These are phyloP conservation scores for Nakazawaea siamensis DNA, from an alignment of 805 yeast genomes.

Conservation along the genomic window DNA sequence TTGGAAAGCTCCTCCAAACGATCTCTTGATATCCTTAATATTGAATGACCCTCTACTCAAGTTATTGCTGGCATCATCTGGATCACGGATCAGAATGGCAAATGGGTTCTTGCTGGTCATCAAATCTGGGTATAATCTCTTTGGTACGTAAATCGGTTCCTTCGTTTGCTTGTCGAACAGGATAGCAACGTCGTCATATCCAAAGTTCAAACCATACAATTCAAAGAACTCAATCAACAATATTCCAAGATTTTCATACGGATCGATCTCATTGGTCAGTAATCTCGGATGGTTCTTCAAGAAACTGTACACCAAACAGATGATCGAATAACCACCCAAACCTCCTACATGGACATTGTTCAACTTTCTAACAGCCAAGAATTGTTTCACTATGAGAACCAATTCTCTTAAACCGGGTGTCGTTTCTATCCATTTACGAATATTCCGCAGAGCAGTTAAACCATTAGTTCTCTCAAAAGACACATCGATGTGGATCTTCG, in stretches of 20 bases:
- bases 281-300: constrained; percentile 73
- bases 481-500: constrained; percentile 74
- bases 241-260: constrained; percentile 75
- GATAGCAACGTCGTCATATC: constrained; percentile 71
- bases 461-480: constrained; percentile 87
- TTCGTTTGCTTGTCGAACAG: constrained; percentile 45
- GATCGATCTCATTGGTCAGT: constrained; percentile 54
- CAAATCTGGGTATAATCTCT: constrained; percentile 42
- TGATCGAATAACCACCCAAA: constrained; percentile 89
- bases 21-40: constrained; percentile 67
- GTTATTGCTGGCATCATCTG: constrained; percentile 76
- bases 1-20: constrained; percentile 86
- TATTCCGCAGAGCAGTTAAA: constrained; percentile 69
- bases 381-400: constrained; percentile 78
- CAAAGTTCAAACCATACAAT: constrained; percentile 82
- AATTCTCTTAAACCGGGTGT: constrained; percentile 80
- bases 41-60: constrained; percentile 82
- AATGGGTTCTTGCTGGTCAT: constrained; percentile 50
- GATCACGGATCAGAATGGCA: constrained; percentile 78
- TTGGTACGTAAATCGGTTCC: constrained; percentile 50
- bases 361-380: constrained; percentile 65
- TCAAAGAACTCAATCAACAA: constrained; percentile 87
- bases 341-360: constrained; percentile 93
- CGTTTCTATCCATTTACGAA: constrained; percentile 61
- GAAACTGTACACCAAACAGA: constrained; percentile 77